A percentile compares a stretch with the other conserved stretches of the same genome.
Conservation (phyloP, 148 eudicot species). For the Diospyros lotus region DNA sequence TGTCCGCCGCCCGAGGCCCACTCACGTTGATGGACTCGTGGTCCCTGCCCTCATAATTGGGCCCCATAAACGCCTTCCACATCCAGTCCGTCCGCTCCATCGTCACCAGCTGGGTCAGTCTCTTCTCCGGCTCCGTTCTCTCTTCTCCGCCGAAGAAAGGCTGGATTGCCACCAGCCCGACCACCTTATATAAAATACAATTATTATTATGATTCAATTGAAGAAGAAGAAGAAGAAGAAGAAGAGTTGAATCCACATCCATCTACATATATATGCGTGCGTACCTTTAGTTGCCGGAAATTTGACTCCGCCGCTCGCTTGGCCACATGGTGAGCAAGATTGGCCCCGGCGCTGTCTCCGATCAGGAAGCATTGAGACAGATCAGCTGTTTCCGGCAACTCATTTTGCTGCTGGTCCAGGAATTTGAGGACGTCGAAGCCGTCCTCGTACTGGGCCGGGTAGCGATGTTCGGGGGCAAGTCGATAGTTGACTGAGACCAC, state of each 20-base stretch:
- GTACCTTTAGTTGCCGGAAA: too few species aligned
- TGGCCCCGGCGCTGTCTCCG: constrained; percentile 48
- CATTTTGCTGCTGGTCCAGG: too few species aligned
- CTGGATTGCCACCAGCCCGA: constrained; percentile 31
- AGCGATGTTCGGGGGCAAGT: neutral
- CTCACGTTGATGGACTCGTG: constrained; percentile 30
- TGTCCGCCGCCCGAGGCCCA: too few species aligned
- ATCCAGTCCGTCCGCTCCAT: constrained; percentile 23
- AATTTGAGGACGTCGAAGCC: constrained; percentile 12
- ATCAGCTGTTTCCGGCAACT: constrained; percentile 10
- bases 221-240: too few species aligned
- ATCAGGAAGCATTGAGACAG: constrained; percentile 31
- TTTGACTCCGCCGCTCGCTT: constrained; percentile 8
- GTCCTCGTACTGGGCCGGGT: neutral
- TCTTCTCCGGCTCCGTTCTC: constrained; percentile 35
- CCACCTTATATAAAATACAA: too few species aligned
- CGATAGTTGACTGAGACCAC: constrained; percentile 10
- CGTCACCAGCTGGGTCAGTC: neutral
- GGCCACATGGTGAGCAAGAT: constrained; percentile 38
- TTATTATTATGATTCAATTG: too few species aligned
- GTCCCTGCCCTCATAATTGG: constrained; percentile 32
- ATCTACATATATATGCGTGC: too few species aligned
- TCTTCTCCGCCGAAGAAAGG: constrained; percentile 44
- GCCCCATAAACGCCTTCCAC: constrained; percentile 48
- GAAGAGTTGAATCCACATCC: too few species aligned